Base-by-base conservation (phyloP, 495 filamentous ascomycete species). In the Amphirosellinia nigrospora region DNA sequence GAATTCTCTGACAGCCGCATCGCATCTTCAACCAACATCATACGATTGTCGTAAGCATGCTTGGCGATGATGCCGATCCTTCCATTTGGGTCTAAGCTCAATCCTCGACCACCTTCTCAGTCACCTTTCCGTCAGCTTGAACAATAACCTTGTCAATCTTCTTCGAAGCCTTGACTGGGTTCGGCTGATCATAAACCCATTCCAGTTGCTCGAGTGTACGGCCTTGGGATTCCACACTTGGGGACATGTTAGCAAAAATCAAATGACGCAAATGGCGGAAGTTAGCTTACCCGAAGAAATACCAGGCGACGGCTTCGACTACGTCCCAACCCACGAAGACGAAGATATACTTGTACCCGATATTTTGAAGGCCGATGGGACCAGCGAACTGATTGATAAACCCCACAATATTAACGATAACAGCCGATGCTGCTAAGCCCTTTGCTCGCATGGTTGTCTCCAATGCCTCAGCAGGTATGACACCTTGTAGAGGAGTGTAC, bases 401-500 rank as follows among this genome's bases (percentile, higher is more conserved):
- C 13, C 82, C 80, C 50, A 85, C 69, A 63, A 81, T 78, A 69
- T 78, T 80, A 64, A 81, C 82, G 53, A 83, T 74, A 67, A 86
- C 77, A 55, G 80, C 76, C 6, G 81, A 82, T n/a, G 77, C 73
- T 16, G 85, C 84, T 30, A 86, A 75, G 62, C 85, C 85, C 75
- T 85, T 87, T 68, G 84, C 84, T 55, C 85, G 79, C 34, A 79
- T 83, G 7, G 82, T 84, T 15, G 82, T 86, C 72, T 85, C 83
- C 32, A 86, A 79, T 32, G 84, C 82, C 56, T 89, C 83, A 30
- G 85, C 82, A 32, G 89, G 88, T 66, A 90, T 89, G 28, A 88
- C 83, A 66, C 83, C 85, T 28, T 88, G 82, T 32, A 90, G 81
- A 13, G 88, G 88, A 19, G 87, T 90, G 79, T 86, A 89, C 15